Evolutionary conservation across 129 eudicot genomes (phyloP).

Genomic region (Kitagawia praeruptora): DNA sequence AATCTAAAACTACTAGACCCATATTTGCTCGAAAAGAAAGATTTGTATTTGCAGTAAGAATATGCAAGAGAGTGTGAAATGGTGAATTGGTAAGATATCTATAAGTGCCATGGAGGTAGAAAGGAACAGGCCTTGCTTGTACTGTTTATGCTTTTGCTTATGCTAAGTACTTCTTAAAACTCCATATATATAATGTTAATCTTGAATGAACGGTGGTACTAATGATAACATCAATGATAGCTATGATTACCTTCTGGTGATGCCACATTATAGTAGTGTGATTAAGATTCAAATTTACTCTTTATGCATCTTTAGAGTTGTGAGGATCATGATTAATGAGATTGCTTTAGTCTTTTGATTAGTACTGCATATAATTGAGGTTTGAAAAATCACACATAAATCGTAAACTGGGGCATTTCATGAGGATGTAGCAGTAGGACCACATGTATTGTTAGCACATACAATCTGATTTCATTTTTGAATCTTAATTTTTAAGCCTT

Average conservation of each 20-base stretch:
- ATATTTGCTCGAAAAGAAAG: no score
- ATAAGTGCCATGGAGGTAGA: no score
- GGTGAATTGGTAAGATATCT: no score
- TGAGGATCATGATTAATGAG: conserved; percentile 39
- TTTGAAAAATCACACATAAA: neutral
- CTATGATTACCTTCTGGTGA: conserved; percentile 25
- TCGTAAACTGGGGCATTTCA: neutral
- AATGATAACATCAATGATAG: conserved; percentile 25
- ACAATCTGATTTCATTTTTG: no score
- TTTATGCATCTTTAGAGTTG: conserved; percentile 25
- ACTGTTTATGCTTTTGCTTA: neutral
- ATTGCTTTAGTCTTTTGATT: no score
- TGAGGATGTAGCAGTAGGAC: no score
- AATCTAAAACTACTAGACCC: no score
- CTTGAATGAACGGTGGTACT: neutral
- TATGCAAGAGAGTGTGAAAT: no score
- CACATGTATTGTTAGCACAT: no score
- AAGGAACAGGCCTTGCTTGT: no score
- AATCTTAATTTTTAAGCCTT: no score
- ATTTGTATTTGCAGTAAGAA: no score
- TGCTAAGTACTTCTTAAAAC: neutral
- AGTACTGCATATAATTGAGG: neutral
- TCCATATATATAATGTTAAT: neutral
- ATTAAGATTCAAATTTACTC: neutral
- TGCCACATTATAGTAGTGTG: conserved; percentile 10